Conservation (phyloP, 2,329 filamentous ascomycete species). For the Paecilomyces fulvus region DNA sequence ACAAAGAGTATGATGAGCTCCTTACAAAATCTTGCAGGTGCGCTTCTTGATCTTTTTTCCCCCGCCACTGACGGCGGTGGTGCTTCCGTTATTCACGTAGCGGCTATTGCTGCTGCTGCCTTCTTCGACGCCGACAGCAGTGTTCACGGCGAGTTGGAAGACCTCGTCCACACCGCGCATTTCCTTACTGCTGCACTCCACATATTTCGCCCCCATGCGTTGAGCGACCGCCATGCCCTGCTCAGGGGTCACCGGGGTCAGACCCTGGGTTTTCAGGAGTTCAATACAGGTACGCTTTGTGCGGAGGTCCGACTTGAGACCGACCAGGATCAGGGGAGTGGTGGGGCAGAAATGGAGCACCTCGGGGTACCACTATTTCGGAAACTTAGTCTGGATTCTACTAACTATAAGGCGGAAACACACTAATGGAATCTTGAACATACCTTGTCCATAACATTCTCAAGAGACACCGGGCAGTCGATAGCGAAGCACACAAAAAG, state of each 20-base stretch:
- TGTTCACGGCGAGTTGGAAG: conserved; percentile 84
- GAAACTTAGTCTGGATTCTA: conserved; percentile 4
- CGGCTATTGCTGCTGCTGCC: conserved; percentile 22
- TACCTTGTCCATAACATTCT: conserved; percentile 99
- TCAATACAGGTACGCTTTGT: conserved; percentile 96
- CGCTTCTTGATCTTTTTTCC: conserved; percentile 71
- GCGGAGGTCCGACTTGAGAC: conserved; percentile 93
- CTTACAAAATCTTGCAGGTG: conserved; percentile 70
- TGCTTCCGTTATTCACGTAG: conserved; percentile 21
- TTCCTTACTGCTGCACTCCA: conserved; percentile 98
- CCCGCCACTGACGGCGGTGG: conserved; percentile 32
- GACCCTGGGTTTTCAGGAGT: conserved; percentile 93
- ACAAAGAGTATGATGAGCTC: conserved; percentile 1
- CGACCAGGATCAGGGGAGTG: conserved; percentile 89
- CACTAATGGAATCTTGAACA: conserved; percentile 10
- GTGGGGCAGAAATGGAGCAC: conserved; percentile 98
- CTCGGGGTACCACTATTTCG: conserved; percentile 86
- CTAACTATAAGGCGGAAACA: conserved; percentile 2
- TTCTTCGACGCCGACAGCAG: conserved; percentile 75
- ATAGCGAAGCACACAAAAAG: conserved; percentile 99
- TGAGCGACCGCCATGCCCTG: conserved; percentile 81
- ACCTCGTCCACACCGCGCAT: conserved; percentile 94
- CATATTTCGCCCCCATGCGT: conserved; percentile 92
- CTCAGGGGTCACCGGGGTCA: conserved; percentile 87
- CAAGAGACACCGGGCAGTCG: conserved; percentile 94